A percentile compares a stretch with the other conserved stretches of the same genome.
These are phyloP conservation scores for Lichtheimia hyalospora DNA, from an alignment of 371 early-diverging fungal species.

Conservation along the genomic window DNA sequence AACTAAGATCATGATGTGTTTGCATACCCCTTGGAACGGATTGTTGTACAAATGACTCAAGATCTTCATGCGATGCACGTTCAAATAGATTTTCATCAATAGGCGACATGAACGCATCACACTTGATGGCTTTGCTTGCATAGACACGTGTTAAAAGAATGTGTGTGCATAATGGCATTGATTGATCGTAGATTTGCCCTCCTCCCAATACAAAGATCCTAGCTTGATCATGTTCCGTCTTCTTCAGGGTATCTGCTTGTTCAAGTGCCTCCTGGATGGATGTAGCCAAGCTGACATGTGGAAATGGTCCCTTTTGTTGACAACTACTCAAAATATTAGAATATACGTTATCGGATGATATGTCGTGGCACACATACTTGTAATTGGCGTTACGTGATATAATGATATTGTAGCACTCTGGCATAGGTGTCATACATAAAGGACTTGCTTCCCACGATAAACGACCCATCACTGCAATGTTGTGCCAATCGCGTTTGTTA, in stretches of 20 bases:
- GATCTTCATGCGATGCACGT: constrained; percentile 30
- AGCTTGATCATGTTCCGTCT: constrained; percentile 12
- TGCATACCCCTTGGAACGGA: constrained; percentile 43
- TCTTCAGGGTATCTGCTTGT: constrained; percentile 14
- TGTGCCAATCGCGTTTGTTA: constrained; percentile 30
- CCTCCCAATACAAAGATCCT: constrained; percentile 69
- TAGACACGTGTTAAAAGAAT: constrained; percentile 67
- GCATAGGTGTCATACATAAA: constrained; percentile 70
- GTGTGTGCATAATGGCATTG: constrained; percentile 53
- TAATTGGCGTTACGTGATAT: constrained; percentile 64
- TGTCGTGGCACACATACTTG: constrained; percentile 15
- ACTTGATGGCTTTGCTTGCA: constrained; percentile 33
- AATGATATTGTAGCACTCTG: constrained; percentile 78
- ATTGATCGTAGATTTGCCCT: constrained; percentile 57
- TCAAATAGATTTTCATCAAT: constrained; percentile 32
- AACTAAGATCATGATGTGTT: constrained; percentile 35
- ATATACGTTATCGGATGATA: neutral
- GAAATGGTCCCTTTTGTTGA: constrained; percentile 1
- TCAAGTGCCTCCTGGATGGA: constrained; percentile 57
- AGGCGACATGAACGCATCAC: constrained; percentile 71
- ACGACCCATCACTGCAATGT: constrained; percentile 90
- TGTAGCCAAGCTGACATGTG: constrained; percentile 33
- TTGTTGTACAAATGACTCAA: constrained; percentile 42
- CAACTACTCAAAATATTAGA: neutral
- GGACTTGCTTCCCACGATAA: constrained; percentile 91